A percentile compares a stretch with the other conserved stretches of the same genome.
These are phyloP conservation scores for Mrakia blollopis DNA, from an alignment of 768 basidiomycete genomes.

Conservation along the genomic window DNA sequence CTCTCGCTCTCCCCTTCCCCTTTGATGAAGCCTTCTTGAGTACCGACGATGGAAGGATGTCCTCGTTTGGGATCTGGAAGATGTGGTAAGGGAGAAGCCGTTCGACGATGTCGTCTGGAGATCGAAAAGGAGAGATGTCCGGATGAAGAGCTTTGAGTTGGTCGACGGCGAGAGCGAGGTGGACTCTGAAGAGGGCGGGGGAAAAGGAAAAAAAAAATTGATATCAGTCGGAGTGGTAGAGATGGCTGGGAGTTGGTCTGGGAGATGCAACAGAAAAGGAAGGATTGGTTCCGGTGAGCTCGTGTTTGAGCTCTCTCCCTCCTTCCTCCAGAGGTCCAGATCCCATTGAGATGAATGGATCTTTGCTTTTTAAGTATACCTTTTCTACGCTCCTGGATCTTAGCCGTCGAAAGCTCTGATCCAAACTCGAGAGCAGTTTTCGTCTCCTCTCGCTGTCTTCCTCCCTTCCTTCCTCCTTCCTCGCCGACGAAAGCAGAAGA, in stretches of 20 bases:
- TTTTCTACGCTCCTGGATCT: no score
- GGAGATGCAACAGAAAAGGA: no score
- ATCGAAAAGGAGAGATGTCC: constrained; percentile 63
- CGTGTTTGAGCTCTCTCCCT: neutral
- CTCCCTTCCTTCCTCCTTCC: neutral
- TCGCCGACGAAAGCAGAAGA: neutral
- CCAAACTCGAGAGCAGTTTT: neutral
- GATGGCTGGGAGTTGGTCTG: neutral
- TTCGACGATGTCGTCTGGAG: constrained; percentile 60
- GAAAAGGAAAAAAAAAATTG: neutral
- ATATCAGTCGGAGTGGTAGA: no score
- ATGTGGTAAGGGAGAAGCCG: constrained; percentile 74
- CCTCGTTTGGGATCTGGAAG: constrained; percentile 68
- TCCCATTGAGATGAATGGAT: no score
- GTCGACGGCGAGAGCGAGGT: constrained; percentile 55
- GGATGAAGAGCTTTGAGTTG: constrained; percentile 59
- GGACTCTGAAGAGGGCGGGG: neutral
- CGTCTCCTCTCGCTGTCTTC: neutral
- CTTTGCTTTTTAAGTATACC: no score
- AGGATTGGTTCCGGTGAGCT: neutral
- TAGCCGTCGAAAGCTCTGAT: no score
- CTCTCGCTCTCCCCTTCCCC: constrained; percentile 51
- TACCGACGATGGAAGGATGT: constrained; percentile 48
- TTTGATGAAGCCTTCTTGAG: constrained; percentile 53
- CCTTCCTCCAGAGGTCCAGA: no score